Evolutionary conservation across 2,329 filamentous ascomycete species (phyloP).

Genomic region (Aaosphaeria pasadenensis): DNA sequence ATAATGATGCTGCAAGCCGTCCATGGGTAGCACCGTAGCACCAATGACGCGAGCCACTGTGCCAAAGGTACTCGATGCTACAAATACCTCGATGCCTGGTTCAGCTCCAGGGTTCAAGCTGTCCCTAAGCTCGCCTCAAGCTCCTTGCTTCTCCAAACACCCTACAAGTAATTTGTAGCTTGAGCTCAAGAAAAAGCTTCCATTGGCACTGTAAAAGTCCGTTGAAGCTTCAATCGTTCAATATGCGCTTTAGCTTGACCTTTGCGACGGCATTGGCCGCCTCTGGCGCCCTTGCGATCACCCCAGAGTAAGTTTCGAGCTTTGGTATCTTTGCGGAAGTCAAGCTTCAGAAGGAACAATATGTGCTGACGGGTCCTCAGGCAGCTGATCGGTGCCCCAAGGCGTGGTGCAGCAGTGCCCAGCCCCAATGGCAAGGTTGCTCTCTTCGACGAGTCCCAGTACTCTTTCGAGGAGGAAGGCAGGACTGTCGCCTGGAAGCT

Average conservation of each 20-base stretch:
- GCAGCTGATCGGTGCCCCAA: constrained; percentile 66
- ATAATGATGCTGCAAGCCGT: too few relatives aligned
- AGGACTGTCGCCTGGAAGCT: constrained; percentile 52
- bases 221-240: constrained; percentile 6
- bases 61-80: too few relatives aligned
- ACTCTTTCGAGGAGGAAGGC: constrained; percentile 74
- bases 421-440: constrained; percentile 63
- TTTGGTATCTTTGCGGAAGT: constrained; percentile 1
- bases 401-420: constrained; percentile 65
- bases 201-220: background rate
- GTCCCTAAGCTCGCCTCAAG: too few relatives aligned
- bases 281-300: constrained; percentile 29
- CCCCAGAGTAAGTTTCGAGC: constrained; percentile 27
- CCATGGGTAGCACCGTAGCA: too few relatives aligned
- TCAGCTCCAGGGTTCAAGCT: too few relatives aligned
- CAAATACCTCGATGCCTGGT: too few relatives aligned
- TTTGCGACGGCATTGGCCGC: constrained; percentile 31
- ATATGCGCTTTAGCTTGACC: constrained; percentile 13
- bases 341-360: background rate
- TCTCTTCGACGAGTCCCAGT: constrained; percentile 69
- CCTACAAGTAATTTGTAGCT: background rate
- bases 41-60: too few relatives aligned
- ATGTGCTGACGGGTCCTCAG: constrained; percentile 11
- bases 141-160: too few relatives aligned
- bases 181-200: background rate